Conservation (phyloP, 257 asterid species). For the Solanum tacnaense region DNA sequence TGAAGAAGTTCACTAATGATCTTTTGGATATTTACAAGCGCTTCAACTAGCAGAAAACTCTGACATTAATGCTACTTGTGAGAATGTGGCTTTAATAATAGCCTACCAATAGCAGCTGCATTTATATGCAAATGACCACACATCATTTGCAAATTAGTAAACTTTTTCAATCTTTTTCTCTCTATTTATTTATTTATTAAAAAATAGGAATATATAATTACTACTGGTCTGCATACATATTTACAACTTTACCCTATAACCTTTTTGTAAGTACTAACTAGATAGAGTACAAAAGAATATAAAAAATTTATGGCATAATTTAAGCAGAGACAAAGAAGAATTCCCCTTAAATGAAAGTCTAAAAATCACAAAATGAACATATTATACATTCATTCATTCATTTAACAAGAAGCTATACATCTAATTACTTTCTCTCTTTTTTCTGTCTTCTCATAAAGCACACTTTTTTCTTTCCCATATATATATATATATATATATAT, state of each 20-base stretch:
- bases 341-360: neutral
- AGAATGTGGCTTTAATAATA: neutral
- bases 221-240: neutral
- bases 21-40: neutral
- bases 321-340: neutral
- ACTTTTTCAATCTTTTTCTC: neutral
- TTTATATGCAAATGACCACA: neutral
- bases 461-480: neutral
- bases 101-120: neutral
- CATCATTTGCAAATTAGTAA: neutral
- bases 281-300: neutral
- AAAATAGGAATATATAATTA: neutral
- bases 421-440: neutral
- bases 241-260: neutral
- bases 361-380: neutral
- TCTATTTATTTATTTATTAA: neutral
- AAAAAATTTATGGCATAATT: neutral
- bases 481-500: neutral
- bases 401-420: neutral
- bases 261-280: neutral
- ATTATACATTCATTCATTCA: constrained; percentile 5
- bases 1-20: neutral
- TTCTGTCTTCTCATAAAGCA: neutral
- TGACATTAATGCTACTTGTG: constrained; percentile 2
- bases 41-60: neutral